Evolutionary conservation across 768 basidiomycete species (phyloP), one percentile per base, ranked within the genome.

Genomic region (Auricularia sp.): DNA sequence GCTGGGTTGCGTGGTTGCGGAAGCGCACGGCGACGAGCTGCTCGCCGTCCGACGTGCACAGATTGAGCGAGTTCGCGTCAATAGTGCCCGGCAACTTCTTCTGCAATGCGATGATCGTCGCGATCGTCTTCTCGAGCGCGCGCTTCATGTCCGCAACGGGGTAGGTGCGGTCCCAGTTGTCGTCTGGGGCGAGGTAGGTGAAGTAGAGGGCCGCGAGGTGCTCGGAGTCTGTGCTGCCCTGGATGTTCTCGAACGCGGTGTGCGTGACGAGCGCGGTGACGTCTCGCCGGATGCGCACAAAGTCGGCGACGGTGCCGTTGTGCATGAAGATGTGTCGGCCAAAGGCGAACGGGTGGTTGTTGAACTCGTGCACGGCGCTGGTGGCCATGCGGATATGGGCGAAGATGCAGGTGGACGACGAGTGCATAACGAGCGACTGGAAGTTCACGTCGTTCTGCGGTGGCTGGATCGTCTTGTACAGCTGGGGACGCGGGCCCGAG

Each of bases 11-110:
- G 62, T 71, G 70, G 67, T 73, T 73, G 39, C 74, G 67, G 67
- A 71, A 76, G 18, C 76, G 69, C 14, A 73, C 67, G 39, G 75
- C 70, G 36, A 77, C 68, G 51, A 75, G 68, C 65, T 72, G 72
- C 44, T 69, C 64, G 58, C 75, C 75, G 59, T 73, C 73, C 35
- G 74, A 72, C 44, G 71, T 67, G 51, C 72, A 68, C 56, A 75
- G 61, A 66, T 75, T 76, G 62, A 75, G 62, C 47, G 71, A 72
- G 56, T 70, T 73, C 61, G 73, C 68, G 12, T 70, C 68, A 10
- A 62, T 51, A 36, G 33, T 36, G 36, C 43, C 64, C 10, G 70
- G 60, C 4, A 64, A 63, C 61, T 67, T 42, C 36, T 66, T 61
- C 66, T 76, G 73, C 11, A 73, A 36, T 62, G 65, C 66, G 47